Base-by-base conservation (phyloP, 169 alveolate genomes). In the Plasmodium malariae region DNA sequence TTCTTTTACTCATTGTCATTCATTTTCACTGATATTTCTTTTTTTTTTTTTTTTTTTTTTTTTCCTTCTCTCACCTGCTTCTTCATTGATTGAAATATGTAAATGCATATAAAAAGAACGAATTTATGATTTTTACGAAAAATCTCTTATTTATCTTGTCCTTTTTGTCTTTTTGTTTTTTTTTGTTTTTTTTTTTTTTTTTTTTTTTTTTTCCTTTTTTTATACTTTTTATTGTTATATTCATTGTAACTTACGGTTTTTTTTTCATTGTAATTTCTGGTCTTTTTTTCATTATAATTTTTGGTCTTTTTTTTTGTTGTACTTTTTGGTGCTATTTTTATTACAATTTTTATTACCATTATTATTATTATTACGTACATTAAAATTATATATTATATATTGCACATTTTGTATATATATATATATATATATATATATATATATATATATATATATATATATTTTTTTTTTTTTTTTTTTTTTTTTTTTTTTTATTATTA, bases 41-140 rank as follows among this genome's bases (percentile, higher is more conserved):
- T 9, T 40, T 4, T 9, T 54, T 54, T 54, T 54, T 54, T 54
- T 54, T 54, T 54, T 54, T 54, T n/a, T n/a, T n/a, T n/a, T n/a
- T n/a, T n/a, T n/a, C n/a, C n/a, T n/a, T n/a, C n/a, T n/a, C n/a
- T n/a, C n/a, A n/a, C n/a, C n/a, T n/a, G n/a, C 34, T 3, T 21
- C 34, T 57, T 57, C 68, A 57, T 57, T 57, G 68, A 57, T 57
- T 57, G 68, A 57, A 57, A 57, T 57, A 57, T 26, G 9, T 57
- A 19, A 26, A 21, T 57, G 17, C 21, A 57, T 57, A 54, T 17
- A 43, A 9, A 43, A 26, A 57, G 17, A 11, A 21, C 9, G 28
- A 57, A 19, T 21, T n/a, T n/a, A n/a, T n/a, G n/a, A n/a, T n/a
- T 21, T 57, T 57, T 57, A 26, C 17, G 68, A 57, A 57, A 14